phyloP scores from a whole-genome alignment of 1,284 basidiomycete species.

The Melampsora larici-populina region DNA sequence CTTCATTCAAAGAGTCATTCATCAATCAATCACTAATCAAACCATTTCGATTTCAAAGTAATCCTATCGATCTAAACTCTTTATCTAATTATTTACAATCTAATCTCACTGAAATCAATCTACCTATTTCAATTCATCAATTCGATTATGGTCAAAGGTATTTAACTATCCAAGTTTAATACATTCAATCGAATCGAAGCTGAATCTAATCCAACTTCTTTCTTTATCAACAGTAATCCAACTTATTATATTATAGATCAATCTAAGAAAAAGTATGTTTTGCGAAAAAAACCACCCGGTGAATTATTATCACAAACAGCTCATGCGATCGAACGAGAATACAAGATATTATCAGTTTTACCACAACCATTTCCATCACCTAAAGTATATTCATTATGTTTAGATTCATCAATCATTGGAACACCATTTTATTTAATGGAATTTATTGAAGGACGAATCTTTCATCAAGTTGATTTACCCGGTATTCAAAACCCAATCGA shows the following conservation, averaged over 20 bases:
- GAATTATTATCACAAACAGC: slow-evolving; percentile 79
- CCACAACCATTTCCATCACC: slow-evolving; percentile 76
- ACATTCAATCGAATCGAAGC: slow-evolving; percentile 17
- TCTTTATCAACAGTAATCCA: slow-evolving; percentile 71
- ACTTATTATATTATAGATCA: slow-evolving; percentile 84
- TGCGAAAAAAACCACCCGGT: slow-evolving; percentile 91
- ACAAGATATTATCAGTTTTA: slow-evolving; percentile 71
- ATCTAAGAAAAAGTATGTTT: slow-evolving; percentile 69
- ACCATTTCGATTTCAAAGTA: not conserved
- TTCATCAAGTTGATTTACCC: slow-evolving; percentile 75
- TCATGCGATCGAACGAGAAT: slow-evolving; percentile 91
- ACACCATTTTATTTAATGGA: slow-evolving; percentile 96
- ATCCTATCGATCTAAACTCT: slow-evolving; percentile 63
- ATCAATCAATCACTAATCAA: not conserved
- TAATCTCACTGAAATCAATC: slow-evolving; percentile 62
- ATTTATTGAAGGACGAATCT: slow-evolving; percentile 86
- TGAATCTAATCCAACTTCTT: slow-evolving; percentile 15
- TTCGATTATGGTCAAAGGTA: slow-evolving; percentile 63
- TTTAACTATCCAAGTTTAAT: slow-evolving; percentile 13
- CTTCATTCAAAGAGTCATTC: too few relatives aligned
- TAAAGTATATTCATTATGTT: slow-evolving; percentile 75
- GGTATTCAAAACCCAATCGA: slow-evolving; percentile 58
- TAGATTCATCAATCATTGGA: slow-evolving; percentile 72
- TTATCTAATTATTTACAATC: slow-evolving; percentile 68
- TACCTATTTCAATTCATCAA: slow-evolving; percentile 78